Evolutionary conservation across 768 basidiomycete genomes (phyloP).

Genomic region (Amanita polypyramis): DNA sequence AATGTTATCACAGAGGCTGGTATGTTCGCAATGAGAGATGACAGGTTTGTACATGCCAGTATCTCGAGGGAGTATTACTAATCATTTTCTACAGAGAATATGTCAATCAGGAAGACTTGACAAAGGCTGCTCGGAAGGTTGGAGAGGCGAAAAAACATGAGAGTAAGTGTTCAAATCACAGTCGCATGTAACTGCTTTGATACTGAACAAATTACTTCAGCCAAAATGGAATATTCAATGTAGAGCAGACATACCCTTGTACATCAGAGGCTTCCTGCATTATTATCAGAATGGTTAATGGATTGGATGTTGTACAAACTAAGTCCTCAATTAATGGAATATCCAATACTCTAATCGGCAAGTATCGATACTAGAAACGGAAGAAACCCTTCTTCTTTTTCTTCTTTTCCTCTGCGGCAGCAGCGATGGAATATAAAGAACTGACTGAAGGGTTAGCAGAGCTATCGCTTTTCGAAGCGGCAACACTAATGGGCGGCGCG

Average conservation of each 20-base stretch:
- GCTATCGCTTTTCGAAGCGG: slow-evolving; percentile 27
- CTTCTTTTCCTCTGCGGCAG: slow-evolving; percentile 39
- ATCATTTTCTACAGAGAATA: slow-evolving; percentile 52
- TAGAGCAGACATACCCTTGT: slow-evolving; percentile 19
- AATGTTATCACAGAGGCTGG: slow-evolving; percentile 95
- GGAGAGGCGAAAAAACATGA: slow-evolving; percentile 97
- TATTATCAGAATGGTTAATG: background rate
- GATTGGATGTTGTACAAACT: background rate
- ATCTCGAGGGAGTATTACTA: background rate
- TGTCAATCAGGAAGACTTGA: slow-evolving; percentile 88
- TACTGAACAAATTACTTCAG: slow-evolving; percentile 18
- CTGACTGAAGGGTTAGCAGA: slow-evolving; percentile 38
- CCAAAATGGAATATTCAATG: slow-evolving; percentile 44
- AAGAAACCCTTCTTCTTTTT: slow-evolving; percentile 76
- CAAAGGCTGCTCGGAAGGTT: slow-evolving; percentile 93
- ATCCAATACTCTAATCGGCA: slow-evolving; percentile 9
- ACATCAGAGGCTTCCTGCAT: slow-evolving; percentile 9
- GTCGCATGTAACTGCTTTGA: background rate
- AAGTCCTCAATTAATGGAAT: slow-evolving; percentile 12
- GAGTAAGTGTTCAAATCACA: slow-evolving; percentile 49
- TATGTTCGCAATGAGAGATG: slow-evolving; percentile 98
- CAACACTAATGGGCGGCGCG: slow-evolving; percentile 23
- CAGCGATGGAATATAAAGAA: slow-evolving; percentile 17
- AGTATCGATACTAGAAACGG: slow-evolving; percentile 32
- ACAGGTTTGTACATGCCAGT: slow-evolving; percentile 43